These are phyloP conservation scores for Dissophora ornata DNA, from an alignment of 192 early-diverging fungal species.

Conservation along the genomic window DNA sequence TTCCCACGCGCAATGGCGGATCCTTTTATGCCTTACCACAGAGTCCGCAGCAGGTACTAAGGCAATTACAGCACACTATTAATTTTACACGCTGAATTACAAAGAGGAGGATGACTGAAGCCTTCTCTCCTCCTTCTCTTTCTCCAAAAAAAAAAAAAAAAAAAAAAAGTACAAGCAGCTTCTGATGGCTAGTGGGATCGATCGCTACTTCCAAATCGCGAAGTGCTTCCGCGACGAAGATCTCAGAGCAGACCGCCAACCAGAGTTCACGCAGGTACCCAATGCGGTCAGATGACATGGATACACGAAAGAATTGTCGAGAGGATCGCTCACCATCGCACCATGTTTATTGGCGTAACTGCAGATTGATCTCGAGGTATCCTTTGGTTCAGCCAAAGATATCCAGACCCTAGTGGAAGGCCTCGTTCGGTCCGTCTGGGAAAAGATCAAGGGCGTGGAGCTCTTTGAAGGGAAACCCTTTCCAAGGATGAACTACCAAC, in stretches of 20 bases:
- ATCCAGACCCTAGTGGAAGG: slow-evolving; percentile 81
- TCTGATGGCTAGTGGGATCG: slow-evolving; percentile 89
- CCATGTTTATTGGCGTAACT: neutral
- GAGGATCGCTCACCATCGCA: neutral
- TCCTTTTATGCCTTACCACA: slow-evolving; percentile 90
- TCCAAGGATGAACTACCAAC: slow-evolving; percentile 80
- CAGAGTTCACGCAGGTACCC: slow-evolving; percentile 91
- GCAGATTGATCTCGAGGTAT: slow-evolving; percentile 92
- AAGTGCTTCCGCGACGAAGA: slow-evolving; percentile 94
- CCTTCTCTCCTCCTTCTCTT: too few relatives aligned
- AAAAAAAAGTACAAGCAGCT: slow-evolving; percentile 89
- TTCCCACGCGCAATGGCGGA: slow-evolving; percentile 82
- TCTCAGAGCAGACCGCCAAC: slow-evolving; percentile 87
- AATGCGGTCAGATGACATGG: neutral
- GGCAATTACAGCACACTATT: neutral
- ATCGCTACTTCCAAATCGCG: slow-evolving; percentile 94
- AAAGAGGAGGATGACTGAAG: too few relatives aligned
- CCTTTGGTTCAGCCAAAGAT: slow-evolving; percentile 78
- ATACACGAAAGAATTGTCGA: neutral
- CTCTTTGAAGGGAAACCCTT: slow-evolving; percentile 65
- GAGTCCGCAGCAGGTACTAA: slow-evolving; percentile 83
- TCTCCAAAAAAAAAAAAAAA: too few relatives aligned
- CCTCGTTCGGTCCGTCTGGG: slow-evolving; percentile 75
- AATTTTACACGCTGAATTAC: neutral
- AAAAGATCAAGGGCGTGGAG: slow-evolving; percentile 61